A percentile compares a stretch with the other conserved stretches of the same genome.
These are phyloP conservation scores for Pseudotsuga menziesii DNA, from an alignment of 75 land plant species.

Conservation along the genomic window DNA sequence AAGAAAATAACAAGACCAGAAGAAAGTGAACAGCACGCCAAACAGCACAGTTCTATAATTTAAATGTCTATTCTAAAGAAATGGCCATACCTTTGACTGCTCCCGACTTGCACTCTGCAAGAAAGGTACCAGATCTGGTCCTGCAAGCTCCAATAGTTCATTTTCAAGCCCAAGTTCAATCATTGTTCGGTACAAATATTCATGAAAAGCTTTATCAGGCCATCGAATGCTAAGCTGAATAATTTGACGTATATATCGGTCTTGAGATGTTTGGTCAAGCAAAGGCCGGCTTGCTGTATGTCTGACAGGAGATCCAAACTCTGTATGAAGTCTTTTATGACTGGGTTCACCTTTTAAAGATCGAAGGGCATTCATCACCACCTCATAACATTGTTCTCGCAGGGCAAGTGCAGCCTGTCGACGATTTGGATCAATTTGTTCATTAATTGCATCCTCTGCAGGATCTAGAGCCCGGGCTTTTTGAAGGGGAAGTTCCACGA, in stretches of 20 bases:
- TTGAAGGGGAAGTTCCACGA: slow-evolving; percentile 86
- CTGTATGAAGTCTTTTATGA: slow-evolving; percentile 17
- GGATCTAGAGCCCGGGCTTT: slow-evolving; percentile 93
- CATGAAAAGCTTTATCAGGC: slow-evolving; percentile 87
- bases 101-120: slow-evolving; percentile 77
- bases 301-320: slow-evolving; percentile 44
- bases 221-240: slow-evolving; percentile 90
- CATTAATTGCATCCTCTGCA: slow-evolving; percentile 82
- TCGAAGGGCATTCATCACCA: slow-evolving; percentile 76
- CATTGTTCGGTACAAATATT: slow-evolving; percentile 72
- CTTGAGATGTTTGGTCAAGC: slow-evolving; percentile 67
- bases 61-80: neutral
- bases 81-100: slow-evolving; percentile 1
- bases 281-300: slow-evolving; percentile 21
- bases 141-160: slow-evolving; percentile 93
- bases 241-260: slow-evolving; percentile 81
- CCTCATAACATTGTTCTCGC: slow-evolving; percentile 82
- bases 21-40: too few relatives aligned
- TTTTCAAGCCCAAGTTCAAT: slow-evolving; percentile 91
- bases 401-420: slow-evolving; percentile 54
- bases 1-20: too few relatives aligned
- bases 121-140: slow-evolving; percentile 94
- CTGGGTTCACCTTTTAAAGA: slow-evolving; percentile 56
- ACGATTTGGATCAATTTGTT: slow-evolving; percentile 59
- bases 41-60: neutral